Conservation (phyloP, 2,329 filamentous ascomycete species). For the Trichoderma brevicompactum region DNA sequence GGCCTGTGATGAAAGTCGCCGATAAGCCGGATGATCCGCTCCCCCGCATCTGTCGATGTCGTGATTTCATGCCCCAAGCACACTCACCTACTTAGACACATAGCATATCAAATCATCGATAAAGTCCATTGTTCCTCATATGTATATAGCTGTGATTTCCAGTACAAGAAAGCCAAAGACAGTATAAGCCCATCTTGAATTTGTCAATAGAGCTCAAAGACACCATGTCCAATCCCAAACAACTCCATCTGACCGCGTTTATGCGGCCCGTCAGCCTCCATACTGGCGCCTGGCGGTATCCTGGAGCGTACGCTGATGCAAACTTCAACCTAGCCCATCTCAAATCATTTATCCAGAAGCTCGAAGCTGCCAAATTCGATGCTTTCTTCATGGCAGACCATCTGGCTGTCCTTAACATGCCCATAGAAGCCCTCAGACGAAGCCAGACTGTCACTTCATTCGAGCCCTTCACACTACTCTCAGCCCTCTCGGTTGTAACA, state of each 20-base stretch:
- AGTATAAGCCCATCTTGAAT: not conserved
- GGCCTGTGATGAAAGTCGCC: no score
- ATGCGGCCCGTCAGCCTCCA: slow-evolving; percentile 63
- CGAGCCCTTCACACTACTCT: slow-evolving; percentile 58
- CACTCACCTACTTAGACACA: slow-evolving; percentile 8
- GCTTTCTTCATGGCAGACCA: slow-evolving; percentile 63
- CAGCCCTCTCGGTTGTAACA: slow-evolving; percentile 54
- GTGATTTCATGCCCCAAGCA: slow-evolving; percentile 21
- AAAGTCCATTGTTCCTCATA: not conserved
- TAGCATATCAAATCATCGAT: not conserved
- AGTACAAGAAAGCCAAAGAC: not conserved
- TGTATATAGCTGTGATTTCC: not conserved
- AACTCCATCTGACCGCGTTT: slow-evolving; percentile 61
- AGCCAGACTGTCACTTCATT: slow-evolving; percentile 63
- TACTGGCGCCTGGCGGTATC: slow-evolving; percentile 61
- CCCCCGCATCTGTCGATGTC: slow-evolving; percentile 28
- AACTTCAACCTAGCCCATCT: slow-evolving; percentile 62
- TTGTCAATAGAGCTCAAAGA: not conserved
- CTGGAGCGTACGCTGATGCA: slow-evolving; percentile 57
- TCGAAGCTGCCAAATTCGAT: slow-evolving; percentile 59
- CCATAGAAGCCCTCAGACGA: slow-evolving; percentile 58
- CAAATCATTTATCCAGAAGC: slow-evolving; percentile 56
- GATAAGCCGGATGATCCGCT: slow-evolving; percentile 16
- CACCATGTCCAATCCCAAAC: slow-evolving; percentile 35
- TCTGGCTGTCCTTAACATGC: slow-evolving; percentile 60